These are phyloP conservation scores for Scolecobasidium constrictum DNA, from an alignment of 2,329 filamentous ascomycete species.

Conservation along the genomic window DNA sequence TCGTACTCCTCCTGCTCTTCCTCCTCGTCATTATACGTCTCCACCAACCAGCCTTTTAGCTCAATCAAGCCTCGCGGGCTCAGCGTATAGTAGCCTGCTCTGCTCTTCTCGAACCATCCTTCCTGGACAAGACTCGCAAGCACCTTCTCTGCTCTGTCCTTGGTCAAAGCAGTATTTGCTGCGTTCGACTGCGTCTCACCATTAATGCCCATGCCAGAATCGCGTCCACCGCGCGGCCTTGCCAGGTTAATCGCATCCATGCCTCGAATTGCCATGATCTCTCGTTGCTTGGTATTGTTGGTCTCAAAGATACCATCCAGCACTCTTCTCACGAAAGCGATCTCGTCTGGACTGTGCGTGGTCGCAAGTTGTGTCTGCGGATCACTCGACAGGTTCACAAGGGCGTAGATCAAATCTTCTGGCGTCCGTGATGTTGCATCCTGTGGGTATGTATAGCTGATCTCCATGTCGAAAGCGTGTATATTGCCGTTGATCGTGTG, in stretches of 20 bases:
- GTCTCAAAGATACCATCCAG: slow-evolving; percentile 88
- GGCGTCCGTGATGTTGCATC: slow-evolving; percentile 35
- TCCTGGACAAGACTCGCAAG: slow-evolving; percentile 61
- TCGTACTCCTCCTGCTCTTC: slow-evolving; percentile 38
- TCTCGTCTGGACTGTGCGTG: slow-evolving; percentile 67
- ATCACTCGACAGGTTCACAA: slow-evolving; percentile 85
- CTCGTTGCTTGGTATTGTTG: slow-evolving; percentile 67
- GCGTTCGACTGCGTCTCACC: slow-evolving; percentile 16
- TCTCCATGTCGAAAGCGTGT: slow-evolving; percentile 76
- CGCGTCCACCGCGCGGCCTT: slow-evolving; percentile 26
- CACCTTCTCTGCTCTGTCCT: slow-evolving; percentile 65
- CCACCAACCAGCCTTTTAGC: slow-evolving; percentile 71
- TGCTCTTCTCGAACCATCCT: slow-evolving; percentile 74
- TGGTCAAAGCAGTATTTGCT: slow-evolving; percentile 44
- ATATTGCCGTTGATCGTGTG: slow-evolving; percentile 59
- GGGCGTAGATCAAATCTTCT: slow-evolving; percentile 48
- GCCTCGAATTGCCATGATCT: slow-evolving; percentile 70
- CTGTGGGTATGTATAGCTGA: slow-evolving; percentile 66
- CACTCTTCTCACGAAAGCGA: slow-evolving; percentile 77
- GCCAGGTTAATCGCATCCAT: slow-evolving; percentile 61
- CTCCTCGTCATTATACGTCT: slow-evolving; percentile 73
- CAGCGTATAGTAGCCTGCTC: slow-evolving; percentile 61
- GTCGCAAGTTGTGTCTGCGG: slow-evolving; percentile 80
- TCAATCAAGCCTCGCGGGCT: slow-evolving; percentile 75
- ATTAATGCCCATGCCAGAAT: slow-evolving; percentile 21